A percentile compares a stretch with the other conserved stretches of the same genome.
These are phyloP conservation scores for Fragaria vesca DNA, from an alignment of 306 rosid genomes.

Conservation along the genomic window DNA sequence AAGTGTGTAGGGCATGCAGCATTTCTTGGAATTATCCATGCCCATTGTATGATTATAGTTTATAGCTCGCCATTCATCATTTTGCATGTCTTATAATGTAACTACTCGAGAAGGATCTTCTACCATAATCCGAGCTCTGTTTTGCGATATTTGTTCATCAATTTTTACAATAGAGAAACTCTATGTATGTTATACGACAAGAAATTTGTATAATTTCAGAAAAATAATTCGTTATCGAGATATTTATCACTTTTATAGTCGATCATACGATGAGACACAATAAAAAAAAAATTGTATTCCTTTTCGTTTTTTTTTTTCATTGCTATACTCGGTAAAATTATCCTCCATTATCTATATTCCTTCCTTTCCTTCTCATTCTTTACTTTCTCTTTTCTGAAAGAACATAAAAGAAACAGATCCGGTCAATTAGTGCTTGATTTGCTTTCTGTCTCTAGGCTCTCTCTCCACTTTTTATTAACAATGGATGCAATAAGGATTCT, in stretches of 20 bases:
- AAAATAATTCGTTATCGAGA: neutral
- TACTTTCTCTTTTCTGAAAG: neutral
- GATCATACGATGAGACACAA: neutral
- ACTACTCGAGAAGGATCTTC: neutral
- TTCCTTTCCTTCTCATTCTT: neutral
- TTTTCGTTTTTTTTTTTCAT: neutral
- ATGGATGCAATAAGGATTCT: neutral
- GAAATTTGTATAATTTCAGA: no score
- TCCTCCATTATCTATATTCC: neutral
- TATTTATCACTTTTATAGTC: neutral
- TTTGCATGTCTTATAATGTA: neutral
- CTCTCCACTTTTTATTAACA: neutral
- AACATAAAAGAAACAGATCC: neutral
- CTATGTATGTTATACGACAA: no score
- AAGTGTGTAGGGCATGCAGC: constrained; percentile 39
- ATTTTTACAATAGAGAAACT: neutral
- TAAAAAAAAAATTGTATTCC: neutral
- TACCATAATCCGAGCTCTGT: neutral
- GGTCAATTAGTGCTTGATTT: neutral
- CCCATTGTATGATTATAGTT: neutral
- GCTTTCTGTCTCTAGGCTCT: neutral
- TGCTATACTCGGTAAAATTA: constrained; percentile 8
- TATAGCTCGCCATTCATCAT: neutral
- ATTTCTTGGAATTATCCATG: constrained; percentile 6
- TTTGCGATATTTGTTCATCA: neutral